Conservation (phyloP, 768 basidiomycete species). For the Cystobasidium onofrii region DNA sequence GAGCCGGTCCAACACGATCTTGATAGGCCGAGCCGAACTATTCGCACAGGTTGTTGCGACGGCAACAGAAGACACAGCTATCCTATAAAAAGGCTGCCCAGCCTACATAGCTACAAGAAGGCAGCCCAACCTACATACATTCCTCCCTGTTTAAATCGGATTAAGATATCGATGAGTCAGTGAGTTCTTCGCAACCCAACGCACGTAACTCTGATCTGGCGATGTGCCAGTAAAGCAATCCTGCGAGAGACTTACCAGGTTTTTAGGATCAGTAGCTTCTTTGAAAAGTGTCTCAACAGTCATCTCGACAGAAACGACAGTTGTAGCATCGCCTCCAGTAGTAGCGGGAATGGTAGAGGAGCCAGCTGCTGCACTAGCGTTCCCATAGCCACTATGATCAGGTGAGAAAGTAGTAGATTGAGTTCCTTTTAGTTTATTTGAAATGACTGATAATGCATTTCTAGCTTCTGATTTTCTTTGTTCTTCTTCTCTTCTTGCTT, state of each 20-base stretch:
- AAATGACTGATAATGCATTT: constrained; percentile 68
- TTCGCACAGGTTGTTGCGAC: no score
- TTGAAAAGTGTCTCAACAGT: constrained; percentile 85
- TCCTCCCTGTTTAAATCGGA: background rate
- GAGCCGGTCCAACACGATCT: no score
- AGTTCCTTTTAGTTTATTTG: constrained; percentile 61
- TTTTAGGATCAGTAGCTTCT: constrained; percentile 66
- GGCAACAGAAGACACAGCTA: background rate
- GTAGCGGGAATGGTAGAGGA: constrained; percentile 21
- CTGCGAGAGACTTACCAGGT: constrained; percentile 54
- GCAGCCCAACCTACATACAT: background rate
- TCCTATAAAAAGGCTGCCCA: no score
- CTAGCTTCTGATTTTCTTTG: constrained; percentile 42
- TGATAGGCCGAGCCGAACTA: no score
- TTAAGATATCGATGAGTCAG: background rate
- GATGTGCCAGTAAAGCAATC: background rate
- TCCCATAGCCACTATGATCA: constrained; percentile 16
- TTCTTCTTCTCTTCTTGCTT: constrained; percentile 20
- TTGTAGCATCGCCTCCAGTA: constrained; percentile 45
- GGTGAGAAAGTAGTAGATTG: constrained; percentile 36
- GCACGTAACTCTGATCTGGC: background rate
- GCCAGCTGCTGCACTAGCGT: constrained; percentile 17
- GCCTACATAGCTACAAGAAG: background rate
- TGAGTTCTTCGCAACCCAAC: no score
- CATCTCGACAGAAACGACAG: constrained; percentile 64